phyloP scores from a whole-genome alignment of 495 filamentous ascomycete genomes.

The Penicillium daleae region DNA sequence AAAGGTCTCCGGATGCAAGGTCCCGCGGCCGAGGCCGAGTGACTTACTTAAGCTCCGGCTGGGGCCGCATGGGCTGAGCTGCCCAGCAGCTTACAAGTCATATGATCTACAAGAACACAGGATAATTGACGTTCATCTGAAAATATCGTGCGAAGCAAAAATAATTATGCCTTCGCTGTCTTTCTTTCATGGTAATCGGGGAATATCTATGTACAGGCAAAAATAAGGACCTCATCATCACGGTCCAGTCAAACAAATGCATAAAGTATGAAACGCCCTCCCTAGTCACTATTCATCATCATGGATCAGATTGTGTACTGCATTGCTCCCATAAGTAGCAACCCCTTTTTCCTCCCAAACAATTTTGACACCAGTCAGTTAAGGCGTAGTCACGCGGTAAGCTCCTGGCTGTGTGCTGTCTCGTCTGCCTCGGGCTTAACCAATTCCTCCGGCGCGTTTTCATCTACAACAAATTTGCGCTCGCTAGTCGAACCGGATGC shows the following conservation, averaged over 20 bases:
- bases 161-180: conserved; percentile 11
- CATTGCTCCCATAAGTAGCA: conserved; percentile 21
- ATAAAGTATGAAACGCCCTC: conserved; percentile 43
- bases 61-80: background rate
- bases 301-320: conserved; percentile 41
- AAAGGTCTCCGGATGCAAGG: conserved; percentile 8
- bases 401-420: conserved; percentile 40
- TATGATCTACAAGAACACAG: background rate
- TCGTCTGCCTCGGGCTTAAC: conserved; percentile 66
- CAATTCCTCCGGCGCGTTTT: conserved; percentile 69
- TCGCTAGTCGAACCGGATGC: conserved; percentile 74
- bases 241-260: conserved; percentile 33
- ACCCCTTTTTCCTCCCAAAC: background rate
- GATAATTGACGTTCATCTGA: background rate
- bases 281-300: conserved; percentile 34
- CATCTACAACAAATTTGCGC: conserved; percentile 84
- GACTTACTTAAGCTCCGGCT: conserved; percentile 23
- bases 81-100: conserved; percentile 5
- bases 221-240: conserved; percentile 14
- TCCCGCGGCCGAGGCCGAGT: conserved; percentile 1
- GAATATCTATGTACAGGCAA: conserved; percentile 37
- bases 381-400: conserved; percentile 42
- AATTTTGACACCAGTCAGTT: conserved; percentile 12
- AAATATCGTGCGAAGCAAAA: background rate
- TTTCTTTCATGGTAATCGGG: conserved; percentile 21